A percentile compares a stretch with the other conserved stretches of the same genome.
These are phyloP conservation scores for Linum trigynum DNA, from an alignment of 345 rosid species.

Conservation along the genomic window DNA sequence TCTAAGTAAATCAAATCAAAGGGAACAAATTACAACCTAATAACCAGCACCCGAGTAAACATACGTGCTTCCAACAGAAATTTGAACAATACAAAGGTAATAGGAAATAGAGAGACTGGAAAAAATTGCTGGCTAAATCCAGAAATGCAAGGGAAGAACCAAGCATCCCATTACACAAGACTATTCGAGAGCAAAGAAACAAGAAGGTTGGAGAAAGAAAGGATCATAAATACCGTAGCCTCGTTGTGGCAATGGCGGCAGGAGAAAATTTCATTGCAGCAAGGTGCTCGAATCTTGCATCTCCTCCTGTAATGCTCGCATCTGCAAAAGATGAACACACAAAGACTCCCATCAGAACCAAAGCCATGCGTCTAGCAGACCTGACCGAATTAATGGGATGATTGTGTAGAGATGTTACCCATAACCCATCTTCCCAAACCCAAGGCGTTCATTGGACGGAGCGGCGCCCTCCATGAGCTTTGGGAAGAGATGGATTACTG, in stretches of 20 bases:
- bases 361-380: background rate
- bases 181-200: background rate
- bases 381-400: background rate
- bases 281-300: conserved; percentile 85
- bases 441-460: conserved; percentile 56
- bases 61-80: background rate
- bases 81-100: background rate
- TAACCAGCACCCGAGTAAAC: background rate
- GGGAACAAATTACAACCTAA: background rate
- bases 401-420: conserved; percentile 36
- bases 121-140: background rate
- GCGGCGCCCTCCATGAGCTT: conserved; percentile 45
- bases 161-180: background rate
- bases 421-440: conserved; percentile 86
- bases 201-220: background rate
- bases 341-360: background rate
- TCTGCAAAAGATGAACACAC: conserved; percentile 22
- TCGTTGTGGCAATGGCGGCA: conserved; percentile 98
- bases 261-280: conserved; percentile 81
- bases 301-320: conserved; percentile 92
- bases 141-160: too few relatives aligned
- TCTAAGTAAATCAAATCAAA: conserved; percentile 25
- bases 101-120: background rate
- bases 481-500: conserved; percentile 13
- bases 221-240: conserved; percentile 37